Percentiles rank a stretch among this genome's conserved stretches.
These are phyloP conservation scores for Eucalyptus pumila DNA, from an alignment of 345 rosid genomes.

Conservation along the genomic window DNA sequence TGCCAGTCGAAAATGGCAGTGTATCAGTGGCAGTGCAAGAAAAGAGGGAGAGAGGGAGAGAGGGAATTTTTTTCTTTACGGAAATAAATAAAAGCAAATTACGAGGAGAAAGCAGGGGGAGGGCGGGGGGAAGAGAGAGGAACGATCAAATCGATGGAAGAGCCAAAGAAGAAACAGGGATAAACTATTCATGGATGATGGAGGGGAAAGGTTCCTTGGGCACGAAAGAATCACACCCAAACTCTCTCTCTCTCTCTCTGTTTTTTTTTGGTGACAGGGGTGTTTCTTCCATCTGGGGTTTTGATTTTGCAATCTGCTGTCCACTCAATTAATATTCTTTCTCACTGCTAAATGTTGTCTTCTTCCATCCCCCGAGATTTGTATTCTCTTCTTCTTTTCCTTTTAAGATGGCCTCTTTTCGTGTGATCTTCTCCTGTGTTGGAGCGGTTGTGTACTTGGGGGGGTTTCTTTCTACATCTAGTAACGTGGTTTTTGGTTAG, in stretches of 20 bases:
- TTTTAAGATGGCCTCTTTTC: background rate
- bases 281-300: background rate
- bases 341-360: background rate
- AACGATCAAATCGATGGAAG: slow-evolving; percentile 57
- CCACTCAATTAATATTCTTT: background rate
- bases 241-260: background rate
- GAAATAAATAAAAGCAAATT: background rate
- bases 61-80: background rate
- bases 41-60: background rate
- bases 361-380: background rate
- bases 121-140: slow-evolving; percentile 5
- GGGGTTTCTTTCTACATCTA: background rate
- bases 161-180: background rate
- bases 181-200: background rate
- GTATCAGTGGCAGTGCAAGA: background rate
- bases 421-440: background rate
- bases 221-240: background rate
- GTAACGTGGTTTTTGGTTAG: background rate
- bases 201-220: background rate
- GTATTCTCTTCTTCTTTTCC: background rate
- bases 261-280: background rate
- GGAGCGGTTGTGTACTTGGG: background rate
- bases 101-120: background rate
- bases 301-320: background rate
- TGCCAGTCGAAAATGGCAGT: slow-evolving; percentile 19